A percentile compares a stretch with the other conserved stretches of the same genome.
phyloP scores from a whole-genome alignment of 2,329 filamentous ascomycete species.

The Fusarium globosum region DNA sequence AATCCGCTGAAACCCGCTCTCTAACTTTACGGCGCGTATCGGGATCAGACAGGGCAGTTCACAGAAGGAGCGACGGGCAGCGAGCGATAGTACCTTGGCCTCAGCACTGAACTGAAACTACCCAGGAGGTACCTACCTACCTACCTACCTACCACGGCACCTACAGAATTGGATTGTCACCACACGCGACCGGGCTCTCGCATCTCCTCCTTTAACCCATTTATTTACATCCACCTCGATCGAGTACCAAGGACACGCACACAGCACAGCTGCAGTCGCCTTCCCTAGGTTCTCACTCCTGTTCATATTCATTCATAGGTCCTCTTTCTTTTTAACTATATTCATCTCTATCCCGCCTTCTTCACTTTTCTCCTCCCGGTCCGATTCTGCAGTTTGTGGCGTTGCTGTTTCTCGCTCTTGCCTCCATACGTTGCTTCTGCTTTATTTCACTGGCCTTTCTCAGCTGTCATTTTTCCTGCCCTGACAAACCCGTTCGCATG shows the following conservation, averaged over 20 bases:
- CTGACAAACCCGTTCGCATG: slow-evolving; percentile 30
- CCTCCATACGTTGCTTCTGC: slow-evolving; percentile 24
- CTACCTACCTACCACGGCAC: background rate
- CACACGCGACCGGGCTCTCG: slow-evolving; percentile 38
- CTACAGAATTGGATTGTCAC: slow-evolving; percentile 21
- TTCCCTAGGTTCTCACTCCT: background rate
- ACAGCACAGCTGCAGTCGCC: background rate
- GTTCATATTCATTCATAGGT: slow-evolving; percentile 16
- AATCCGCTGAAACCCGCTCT: background rate
- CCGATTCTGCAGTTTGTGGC: slow-evolving; percentile 30
- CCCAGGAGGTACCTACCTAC: background rate
- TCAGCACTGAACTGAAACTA: background rate
- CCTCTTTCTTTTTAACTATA: background rate
- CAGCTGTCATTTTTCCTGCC: slow-evolving; percentile 21
- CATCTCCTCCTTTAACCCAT: slow-evolving; percentile 41
- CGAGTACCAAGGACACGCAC: slow-evolving; percentile 13
- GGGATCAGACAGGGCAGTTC: background rate
- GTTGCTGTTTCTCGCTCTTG: slow-evolving; percentile 26
- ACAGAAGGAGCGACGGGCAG: slow-evolving; percentile 6
- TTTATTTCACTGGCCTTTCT: slow-evolving; percentile 23
- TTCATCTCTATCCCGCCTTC: background rate
- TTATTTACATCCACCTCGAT: slow-evolving; percentile 36
- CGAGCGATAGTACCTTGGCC: slow-evolving; percentile 14
- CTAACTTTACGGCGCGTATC: background rate
- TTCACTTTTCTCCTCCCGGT: background rate